These are phyloP conservation scores for Pichia sp. DNA, from an alignment of 1,139 yeast species.

Conservation along the genomic window DNA sequence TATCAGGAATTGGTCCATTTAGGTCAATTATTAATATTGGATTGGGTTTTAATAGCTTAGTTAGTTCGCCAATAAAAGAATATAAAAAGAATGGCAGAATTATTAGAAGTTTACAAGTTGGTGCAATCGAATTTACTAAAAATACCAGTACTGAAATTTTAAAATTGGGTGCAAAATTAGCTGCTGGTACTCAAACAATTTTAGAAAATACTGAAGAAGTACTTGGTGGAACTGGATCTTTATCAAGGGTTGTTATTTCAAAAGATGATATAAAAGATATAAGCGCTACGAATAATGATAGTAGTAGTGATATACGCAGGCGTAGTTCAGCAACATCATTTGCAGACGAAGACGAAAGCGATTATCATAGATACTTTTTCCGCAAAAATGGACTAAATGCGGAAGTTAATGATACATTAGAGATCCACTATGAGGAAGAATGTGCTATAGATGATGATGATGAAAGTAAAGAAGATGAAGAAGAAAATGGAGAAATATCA, in stretches of 20 bases:
- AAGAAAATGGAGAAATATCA: background rate
- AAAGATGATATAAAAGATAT: background rate
- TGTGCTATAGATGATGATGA: conserved; percentile 15
- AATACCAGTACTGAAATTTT: conserved; percentile 78
- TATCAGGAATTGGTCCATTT: conserved; percentile 81
- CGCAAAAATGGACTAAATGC: background rate
- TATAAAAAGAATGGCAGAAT: conserved; percentile 68
- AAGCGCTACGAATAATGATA: conserved; percentile 2
- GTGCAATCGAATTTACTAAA: conserved; percentile 70
- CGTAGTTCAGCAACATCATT: conserved; percentile 20
- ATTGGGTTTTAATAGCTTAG: conserved; percentile 66
- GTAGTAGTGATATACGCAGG: conserved; percentile 1
- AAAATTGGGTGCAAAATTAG: conserved; percentile 76
- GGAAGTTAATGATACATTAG: background rate
- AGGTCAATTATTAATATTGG: conserved; percentile 74
- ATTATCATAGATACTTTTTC: conserved; percentile 12
- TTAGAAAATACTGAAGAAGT: conserved; percentile 76
- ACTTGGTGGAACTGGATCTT: conserved; percentile 62
- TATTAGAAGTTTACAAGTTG: conserved; percentile 67
- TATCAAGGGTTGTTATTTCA: conserved; percentile 31
- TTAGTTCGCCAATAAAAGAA: conserved; percentile 69
- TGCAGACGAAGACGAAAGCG: conserved; percentile 25
- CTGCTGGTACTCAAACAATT: conserved; percentile 82
- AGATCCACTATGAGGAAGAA: conserved; percentile 9
- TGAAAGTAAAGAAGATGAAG: background rate